phyloP scores from a whole-genome alignment of 2,329 filamentous ascomycete genomes.

The Blumeriella jaapii region DNA sequence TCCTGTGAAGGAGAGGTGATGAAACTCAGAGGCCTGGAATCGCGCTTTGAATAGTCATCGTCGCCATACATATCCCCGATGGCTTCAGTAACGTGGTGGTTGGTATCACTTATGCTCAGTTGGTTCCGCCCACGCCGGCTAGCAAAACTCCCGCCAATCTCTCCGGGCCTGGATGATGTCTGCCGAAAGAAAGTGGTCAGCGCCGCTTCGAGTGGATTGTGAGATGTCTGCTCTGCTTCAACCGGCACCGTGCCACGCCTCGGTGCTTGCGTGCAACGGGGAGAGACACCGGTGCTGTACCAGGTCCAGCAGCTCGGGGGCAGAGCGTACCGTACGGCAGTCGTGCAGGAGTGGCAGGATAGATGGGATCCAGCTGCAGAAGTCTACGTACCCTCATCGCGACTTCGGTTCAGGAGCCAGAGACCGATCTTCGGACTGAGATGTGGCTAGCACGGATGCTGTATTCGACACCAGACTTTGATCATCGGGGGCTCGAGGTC shows the following conservation, averaged over 20 bases:
- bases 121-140: slow-evolving; percentile 27
- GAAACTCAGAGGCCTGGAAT: slow-evolving; percentile 50
- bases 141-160: slow-evolving; percentile 27
- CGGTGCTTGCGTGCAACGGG: slow-evolving; percentile 15
- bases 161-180: slow-evolving; percentile 28
- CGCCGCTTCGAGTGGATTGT: slow-evolving; percentile 6
- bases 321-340: slow-evolving; percentile 4
- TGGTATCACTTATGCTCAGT: slow-evolving; percentile 50
- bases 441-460: slow-evolving; percentile 21
- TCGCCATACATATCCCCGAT: slow-evolving; percentile 65
- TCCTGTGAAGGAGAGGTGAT: slow-evolving; percentile 32
- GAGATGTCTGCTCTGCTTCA: slow-evolving; percentile 1
- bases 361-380: slow-evolving; percentile 4
- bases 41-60: slow-evolving; percentile 38
- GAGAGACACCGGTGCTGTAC: slow-evolving; percentile 7
- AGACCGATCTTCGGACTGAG: no score
- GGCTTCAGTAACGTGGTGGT: slow-evolving; percentile 64
- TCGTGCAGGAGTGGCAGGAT: neutral
- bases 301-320: slow-evolving; percentile 5
- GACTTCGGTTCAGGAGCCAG: no score
- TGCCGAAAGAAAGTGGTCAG: slow-evolving; percentile 20
- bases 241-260: slow-evolving; percentile 13
- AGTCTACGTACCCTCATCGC: slow-evolving; percentile 26
- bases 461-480: slow-evolving; percentile 17
- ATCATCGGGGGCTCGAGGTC: slow-evolving; percentile 26